Evolutionary conservation across 2,329 filamentous ascomycete species (phyloP), one percentile per base, ranked within the genome.

Genomic region (Huntiella abstrusa): DNA sequence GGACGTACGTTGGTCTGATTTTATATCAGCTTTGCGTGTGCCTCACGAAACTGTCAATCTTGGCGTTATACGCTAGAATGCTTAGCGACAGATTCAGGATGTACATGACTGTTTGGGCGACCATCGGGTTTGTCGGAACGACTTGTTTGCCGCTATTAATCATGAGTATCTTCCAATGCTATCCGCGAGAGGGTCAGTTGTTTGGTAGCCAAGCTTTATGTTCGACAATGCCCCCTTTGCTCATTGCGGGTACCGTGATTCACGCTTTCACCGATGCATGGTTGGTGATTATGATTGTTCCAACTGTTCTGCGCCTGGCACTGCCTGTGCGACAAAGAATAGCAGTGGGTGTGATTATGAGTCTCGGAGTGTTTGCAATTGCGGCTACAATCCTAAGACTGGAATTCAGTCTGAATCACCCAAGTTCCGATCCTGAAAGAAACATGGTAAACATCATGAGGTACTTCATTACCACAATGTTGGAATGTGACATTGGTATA

Each of bases 251-350:
- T 33, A 63, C 66, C 1, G 59, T 56, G 1, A 59, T 70, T 41
- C 67, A 69, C 51, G 66, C 68, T n/a, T 57, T 57, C 2, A 60
- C 68, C 19, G 69, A 71, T 51, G 48, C 62, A 33, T 60, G 60
- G 52, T 59, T 72, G 7, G 58, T 70, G 42, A 44, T 56, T 2
- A 54, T 71, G 4, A 61, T 69, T 0, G 52, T 70, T 8, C 62
- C 64, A 3, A 60, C 60, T 38, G 49, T 70, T 4, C 58, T 11
- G 6, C 13, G n/a, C 6, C 11, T 43, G 6, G 13, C 15, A 13
- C 16, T 43, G 28, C 41, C 41, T 3, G 55, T 55, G n/a, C 60
- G 62, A 37, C 65, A 66, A 52, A 70, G 66, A 55, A 37, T 63
- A 1, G 62, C 62, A 33, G 58, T 70, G 2, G 56, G 57, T 1